Conservation (phyloP, 345 rosid species). For the Laguncularia racemosa region DNA sequence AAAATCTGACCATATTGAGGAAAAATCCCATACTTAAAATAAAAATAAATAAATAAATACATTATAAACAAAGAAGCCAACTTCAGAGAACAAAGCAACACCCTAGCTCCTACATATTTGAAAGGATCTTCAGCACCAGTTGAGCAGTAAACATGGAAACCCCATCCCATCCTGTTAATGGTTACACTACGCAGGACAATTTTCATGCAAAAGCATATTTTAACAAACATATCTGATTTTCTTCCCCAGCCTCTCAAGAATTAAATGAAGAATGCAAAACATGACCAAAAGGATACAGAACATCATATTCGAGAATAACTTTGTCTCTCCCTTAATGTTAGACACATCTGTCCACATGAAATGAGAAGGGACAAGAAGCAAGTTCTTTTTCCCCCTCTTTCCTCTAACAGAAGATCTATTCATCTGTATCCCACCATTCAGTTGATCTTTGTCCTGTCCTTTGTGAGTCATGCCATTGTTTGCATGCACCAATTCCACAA, state of each 20-base stretch:
- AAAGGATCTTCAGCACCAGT: no score
- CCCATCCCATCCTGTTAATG: no score
- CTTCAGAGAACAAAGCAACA: no score
- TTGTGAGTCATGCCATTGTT: conserved; percentile 90
- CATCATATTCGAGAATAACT: conserved; percentile 68
- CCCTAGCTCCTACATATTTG: no score
- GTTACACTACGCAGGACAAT: no score
- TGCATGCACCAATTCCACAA: conserved; percentile 74
- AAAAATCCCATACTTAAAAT: conserved; percentile 2
- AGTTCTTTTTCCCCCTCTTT: conserved; percentile 49
- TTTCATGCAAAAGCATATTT: no score
- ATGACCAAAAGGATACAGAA: conserved; percentile 73
- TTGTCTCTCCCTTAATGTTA: conserved; percentile 61
- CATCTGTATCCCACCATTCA: conserved; percentile 25
- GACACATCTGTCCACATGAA: conserved; percentile 80
- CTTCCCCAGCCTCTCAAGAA: background rate
- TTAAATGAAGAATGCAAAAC: conserved; percentile 1
- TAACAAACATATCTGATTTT: background rate
- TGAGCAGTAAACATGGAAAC: no score
- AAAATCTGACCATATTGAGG: conserved; percentile 68
- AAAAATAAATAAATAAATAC: no score
- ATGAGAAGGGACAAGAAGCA: conserved; percentile 70
- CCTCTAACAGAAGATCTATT: conserved; percentile 39
- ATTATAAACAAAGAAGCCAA: background rate
- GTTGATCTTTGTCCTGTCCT: conserved; percentile 38